Percentiles rank a stretch among this genome's conserved stretches.
These are phyloP conservation scores for Amylostereum areolatum DNA, from an alignment of 1,284 basidiomycete genomes.

Conservation along the genomic window DNA sequence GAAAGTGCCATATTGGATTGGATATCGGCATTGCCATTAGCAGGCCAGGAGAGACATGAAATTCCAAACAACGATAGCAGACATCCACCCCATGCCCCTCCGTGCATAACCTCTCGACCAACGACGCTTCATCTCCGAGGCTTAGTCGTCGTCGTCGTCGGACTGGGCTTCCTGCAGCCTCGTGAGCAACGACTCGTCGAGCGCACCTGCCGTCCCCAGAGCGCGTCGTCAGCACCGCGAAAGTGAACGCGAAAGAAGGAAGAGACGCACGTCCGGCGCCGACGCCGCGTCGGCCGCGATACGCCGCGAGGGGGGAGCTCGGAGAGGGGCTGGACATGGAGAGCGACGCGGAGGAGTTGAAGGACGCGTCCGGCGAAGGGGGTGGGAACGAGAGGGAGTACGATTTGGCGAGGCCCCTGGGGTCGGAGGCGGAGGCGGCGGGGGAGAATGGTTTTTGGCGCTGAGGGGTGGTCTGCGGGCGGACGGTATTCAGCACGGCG, in stretches of 20 bases:
- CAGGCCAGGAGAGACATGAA: no score
- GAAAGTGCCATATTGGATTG: no score
- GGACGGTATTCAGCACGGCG: not conserved
- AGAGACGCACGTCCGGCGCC: not conserved
- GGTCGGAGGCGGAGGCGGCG: not conserved
- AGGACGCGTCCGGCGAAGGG: not conserved
- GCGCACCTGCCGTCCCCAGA: not conserved
- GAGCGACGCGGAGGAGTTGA: not conserved
- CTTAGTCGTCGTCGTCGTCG: not conserved
- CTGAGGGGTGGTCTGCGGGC: not conserved
- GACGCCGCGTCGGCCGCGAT: not conserved
- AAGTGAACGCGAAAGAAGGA: not conserved
- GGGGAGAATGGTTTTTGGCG: not conserved
- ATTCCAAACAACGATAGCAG: no score
- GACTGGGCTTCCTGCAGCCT: not conserved
- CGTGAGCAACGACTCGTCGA: conserved; percentile 1
- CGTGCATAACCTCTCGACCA: no score
- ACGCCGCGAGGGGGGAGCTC: not conserved
- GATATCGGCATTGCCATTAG: no score
- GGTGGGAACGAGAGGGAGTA: conserved; percentile 1
- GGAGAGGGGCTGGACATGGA: not conserved
- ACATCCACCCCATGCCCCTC: no score
- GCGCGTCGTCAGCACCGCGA: not conserved
- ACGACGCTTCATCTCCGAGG: no score
- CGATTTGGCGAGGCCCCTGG: not conserved